Conservation (phyloP, 371 early-diverging fungal species). For the Mortierella sp. region DNA sequence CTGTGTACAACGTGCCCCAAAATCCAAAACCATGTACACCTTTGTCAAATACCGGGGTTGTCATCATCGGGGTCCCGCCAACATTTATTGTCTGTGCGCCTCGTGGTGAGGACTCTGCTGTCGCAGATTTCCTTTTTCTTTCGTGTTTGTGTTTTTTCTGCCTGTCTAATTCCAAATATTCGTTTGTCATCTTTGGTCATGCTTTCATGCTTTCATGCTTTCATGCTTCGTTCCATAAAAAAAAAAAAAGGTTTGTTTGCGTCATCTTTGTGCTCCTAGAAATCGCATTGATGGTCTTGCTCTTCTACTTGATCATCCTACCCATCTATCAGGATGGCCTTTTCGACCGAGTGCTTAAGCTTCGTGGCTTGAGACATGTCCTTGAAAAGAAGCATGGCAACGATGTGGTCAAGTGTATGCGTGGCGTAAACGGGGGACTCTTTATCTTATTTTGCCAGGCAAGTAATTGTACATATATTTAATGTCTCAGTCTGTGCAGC, state of each 20-base stretch:
- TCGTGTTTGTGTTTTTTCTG: not conserved
- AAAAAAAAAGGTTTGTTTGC: constrained; percentile 56
- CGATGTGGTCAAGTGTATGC: constrained; percentile 50
- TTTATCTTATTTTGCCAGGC: constrained; percentile 43
- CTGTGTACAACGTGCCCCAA: too few species aligned
- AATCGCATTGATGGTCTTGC: constrained; percentile 62
- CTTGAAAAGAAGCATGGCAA: constrained; percentile 54
- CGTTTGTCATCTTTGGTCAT: not conserved
- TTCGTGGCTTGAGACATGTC: constrained; percentile 64
- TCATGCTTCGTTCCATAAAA: too few species aligned
- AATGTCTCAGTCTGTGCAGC: not conserved
- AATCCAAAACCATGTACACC: too few species aligned
- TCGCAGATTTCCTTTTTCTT: constrained; percentile 3
- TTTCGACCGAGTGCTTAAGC: constrained; percentile 67
- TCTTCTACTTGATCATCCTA: constrained; percentile 66
- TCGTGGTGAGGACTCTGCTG: not conserved
- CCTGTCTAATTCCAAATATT: too few species aligned
- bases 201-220: too few species aligned
- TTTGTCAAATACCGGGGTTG: not conserved
- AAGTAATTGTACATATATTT: not conserved
- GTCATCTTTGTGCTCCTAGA: constrained; percentile 69
- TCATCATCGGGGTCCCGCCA: too few species aligned
- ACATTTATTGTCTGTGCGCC: not conserved
- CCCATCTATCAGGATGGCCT: constrained; percentile 68
- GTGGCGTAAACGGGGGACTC: constrained; percentile 52